A percentile compares a stretch with the other conserved stretches of the same genome.
phyloP scores from a whole-genome alignment of 2,329 filamentous ascomycete genomes.

The Aspergillus sp. region DNA sequence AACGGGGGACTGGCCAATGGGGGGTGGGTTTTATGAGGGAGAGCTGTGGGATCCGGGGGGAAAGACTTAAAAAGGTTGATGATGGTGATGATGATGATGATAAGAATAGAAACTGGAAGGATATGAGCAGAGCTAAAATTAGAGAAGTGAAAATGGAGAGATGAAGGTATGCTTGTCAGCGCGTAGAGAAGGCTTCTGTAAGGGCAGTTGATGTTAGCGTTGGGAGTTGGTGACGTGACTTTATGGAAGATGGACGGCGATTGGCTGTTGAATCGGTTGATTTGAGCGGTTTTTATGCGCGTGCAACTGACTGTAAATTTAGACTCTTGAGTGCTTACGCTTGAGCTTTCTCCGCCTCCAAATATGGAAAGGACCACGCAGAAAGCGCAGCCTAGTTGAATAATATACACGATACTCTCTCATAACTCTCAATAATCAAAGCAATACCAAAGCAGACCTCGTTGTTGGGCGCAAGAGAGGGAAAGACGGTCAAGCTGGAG shows the following conservation, averaged over 20 bases:
- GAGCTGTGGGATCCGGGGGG: not conserved
- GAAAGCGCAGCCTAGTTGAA: too few species aligned
- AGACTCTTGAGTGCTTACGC: too few species aligned
- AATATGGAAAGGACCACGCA: too few species aligned
- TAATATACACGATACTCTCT: too few species aligned
- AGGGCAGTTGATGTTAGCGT: too few species aligned
- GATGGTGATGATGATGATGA: not conserved
- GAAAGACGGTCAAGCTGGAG: not conserved
- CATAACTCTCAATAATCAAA: too few species aligned
- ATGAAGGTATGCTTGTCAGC: not conserved
- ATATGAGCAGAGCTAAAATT: not conserved
- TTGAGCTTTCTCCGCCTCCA: not conserved
- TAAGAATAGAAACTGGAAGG: not conserved
- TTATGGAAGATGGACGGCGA: too few species aligned
- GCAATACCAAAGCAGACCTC: too few species aligned
- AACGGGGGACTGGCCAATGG: not conserved
- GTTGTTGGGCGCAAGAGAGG: not conserved
- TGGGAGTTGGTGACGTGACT: too few species aligned
- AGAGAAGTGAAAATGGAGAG: not conserved
- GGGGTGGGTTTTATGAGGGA: not conserved
- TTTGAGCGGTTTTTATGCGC: not conserved
- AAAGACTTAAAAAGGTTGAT: not conserved
- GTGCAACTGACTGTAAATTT: not conserved
- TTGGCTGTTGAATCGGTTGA: too few species aligned
- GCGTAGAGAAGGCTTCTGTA: not conserved